Conservation (phyloP, 2,329 filamentous ascomycete species). For the Cercospora sp. region DNA sequence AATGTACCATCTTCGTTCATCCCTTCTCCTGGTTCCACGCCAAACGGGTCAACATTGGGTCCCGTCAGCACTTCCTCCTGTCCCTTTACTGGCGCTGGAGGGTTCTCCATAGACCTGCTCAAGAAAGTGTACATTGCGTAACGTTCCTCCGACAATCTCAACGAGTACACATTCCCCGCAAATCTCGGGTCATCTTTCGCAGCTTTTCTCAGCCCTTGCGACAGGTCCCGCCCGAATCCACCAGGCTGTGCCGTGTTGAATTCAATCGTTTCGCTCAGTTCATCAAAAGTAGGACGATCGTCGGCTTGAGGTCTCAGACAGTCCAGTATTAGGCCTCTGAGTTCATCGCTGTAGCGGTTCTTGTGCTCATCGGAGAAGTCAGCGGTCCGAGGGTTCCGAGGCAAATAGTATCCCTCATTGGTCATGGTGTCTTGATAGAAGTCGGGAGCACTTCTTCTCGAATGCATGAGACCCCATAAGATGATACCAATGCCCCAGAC, state of each 20-base stretch:
- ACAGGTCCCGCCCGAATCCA: not conserved
- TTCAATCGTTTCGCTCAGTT: not conserved
- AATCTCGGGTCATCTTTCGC: not conserved
- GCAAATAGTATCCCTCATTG: not conserved
- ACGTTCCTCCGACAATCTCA: not conserved
- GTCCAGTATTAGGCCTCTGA: not conserved
- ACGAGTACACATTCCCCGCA: not conserved
- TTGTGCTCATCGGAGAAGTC: not conserved
- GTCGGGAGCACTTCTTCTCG: not conserved
- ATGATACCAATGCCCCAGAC: conserved; percentile 18
- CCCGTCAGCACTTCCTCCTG: not conserved
- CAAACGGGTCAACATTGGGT: not conserved
- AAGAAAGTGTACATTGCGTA: not conserved
- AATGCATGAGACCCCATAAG: conserved; percentile 11
- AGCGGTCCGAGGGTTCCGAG: not conserved
- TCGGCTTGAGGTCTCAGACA: not conserved
- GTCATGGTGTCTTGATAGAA: not conserved
- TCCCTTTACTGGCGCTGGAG: not conserved
- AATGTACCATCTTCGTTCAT: not conserved
- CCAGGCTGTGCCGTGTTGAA: not conserved
- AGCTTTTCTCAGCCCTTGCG: not conserved
- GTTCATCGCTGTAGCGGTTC: not conserved
- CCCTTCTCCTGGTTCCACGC: not conserved
- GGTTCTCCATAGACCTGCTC: not conserved
- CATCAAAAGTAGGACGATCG: not conserved